Conservation (phyloP, 2,329 filamentous ascomycete species). For the Pestalotiopsis sp. region DNA sequence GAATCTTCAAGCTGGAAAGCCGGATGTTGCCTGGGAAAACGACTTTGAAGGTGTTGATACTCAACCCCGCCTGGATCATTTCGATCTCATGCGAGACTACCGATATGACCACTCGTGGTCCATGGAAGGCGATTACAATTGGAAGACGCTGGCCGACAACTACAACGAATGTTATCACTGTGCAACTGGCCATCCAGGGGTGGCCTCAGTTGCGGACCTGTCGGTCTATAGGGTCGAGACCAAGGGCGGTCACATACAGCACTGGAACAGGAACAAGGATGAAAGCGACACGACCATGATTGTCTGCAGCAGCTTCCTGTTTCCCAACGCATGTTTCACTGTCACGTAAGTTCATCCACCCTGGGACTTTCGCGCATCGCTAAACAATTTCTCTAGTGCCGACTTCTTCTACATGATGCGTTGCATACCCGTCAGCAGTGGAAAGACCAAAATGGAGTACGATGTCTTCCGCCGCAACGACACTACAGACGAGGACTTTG, state of each 20-base stretch:
- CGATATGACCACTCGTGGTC: not conserved
- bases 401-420: slow-evolving; percentile 4
- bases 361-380: not conserved
- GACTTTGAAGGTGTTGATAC: not conserved
- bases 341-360: not conserved
- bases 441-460: not conserved
- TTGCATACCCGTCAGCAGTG: not conserved
- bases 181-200: not conserved
- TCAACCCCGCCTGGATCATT: not conserved
- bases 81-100: not conserved
- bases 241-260: slow-evolving; percentile 1
- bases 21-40: not conserved
- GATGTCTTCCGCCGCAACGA: not conserved
- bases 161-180: not conserved
- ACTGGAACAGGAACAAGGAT: not conserved
- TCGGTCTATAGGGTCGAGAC: not conserved
- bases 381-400: not conserved
- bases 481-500: not conserved
- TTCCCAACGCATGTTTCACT: not conserved
- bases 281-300: not conserved
- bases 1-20: not conserved
- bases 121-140: slow-evolving; percentile 1
- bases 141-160: not conserved
- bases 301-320: not conserved
- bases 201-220: not conserved